Conservation (phyloP, 345 rosid species). For the Punica granatum region DNA sequence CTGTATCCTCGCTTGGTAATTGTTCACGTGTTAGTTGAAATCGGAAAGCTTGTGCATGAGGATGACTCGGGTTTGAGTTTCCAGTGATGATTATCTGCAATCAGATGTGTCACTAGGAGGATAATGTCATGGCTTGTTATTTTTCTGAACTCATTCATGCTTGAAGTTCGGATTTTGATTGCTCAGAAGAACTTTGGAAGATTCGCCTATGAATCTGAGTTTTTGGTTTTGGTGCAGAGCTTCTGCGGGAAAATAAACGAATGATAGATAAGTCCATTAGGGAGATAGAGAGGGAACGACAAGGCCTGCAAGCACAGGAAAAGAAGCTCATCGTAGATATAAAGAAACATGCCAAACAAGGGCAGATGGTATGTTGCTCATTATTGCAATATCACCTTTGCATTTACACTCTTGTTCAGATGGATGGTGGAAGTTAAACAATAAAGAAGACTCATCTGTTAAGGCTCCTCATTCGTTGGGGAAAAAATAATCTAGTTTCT, state of each 20-base stretch:
- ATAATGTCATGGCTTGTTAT: too few species aligned
- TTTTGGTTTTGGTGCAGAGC: constrained; percentile 37
- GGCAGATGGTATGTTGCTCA: constrained; percentile 65
- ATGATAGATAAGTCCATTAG: constrained; percentile 93
- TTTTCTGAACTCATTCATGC: background rate
- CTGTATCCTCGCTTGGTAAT: background rate
- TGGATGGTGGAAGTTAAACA: background rate
- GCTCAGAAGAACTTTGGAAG: background rate
- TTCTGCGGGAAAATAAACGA: constrained; percentile 90
- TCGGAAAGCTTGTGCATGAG: background rate
- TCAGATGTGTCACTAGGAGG: too few species aligned
- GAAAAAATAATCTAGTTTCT: too few species aligned
- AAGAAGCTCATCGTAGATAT: constrained; percentile 86
- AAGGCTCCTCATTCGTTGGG: too few species aligned
- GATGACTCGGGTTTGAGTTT: background rate
- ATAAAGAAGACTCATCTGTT: background rate
- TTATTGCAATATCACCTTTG: background rate
- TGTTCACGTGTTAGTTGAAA: background rate
- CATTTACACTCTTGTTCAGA: background rate
- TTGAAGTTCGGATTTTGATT: background rate
- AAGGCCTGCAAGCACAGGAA: constrained; percentile 82
- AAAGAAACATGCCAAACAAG: constrained; percentile 88
- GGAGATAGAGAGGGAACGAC: constrained; percentile 95
- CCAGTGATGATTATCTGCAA: background rate
- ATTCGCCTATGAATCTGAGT: background rate